phyloP scores from a whole-genome alignment of 306 rosid species.

The Acacia crassicarpa region DNA sequence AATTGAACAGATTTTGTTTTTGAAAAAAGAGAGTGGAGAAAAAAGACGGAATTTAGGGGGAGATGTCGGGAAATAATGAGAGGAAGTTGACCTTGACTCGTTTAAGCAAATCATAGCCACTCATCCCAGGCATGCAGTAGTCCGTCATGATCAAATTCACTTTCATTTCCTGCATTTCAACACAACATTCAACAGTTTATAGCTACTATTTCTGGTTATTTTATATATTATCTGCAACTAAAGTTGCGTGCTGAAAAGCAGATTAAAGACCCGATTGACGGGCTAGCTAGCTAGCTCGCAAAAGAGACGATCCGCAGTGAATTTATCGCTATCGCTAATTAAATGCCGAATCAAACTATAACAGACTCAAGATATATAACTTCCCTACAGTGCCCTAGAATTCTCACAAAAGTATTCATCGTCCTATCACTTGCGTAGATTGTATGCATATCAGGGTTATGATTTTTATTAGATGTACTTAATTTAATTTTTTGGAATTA shows the following conservation, averaged over 20 bases:
- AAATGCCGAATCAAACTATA: neutral
- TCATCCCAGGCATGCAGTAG: slow-evolving; percentile 99
- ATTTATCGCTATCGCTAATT: neutral
- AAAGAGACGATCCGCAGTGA: neutral
- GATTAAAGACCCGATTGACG: neutral
- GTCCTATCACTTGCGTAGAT: neutral
- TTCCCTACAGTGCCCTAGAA: neutral
- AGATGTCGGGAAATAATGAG: slow-evolving; percentile 34
- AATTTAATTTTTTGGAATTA: neutral
- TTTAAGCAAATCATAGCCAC: slow-evolving; percentile 94
- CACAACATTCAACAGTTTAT: neutral
- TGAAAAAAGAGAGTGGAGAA: neutral
- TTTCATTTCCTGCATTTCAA: slow-evolving; percentile 68
- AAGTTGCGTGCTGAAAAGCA: neutral
- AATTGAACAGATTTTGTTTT: neutral
- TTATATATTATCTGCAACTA: neutral
- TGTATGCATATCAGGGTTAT: neutral
- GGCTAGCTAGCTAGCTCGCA: neutral
- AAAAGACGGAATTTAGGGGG: slow-evolving; percentile 44
- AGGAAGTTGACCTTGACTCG: slow-evolving; percentile 71
- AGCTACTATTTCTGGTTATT: slow-evolving; percentile 4
- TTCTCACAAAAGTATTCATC: neutral
- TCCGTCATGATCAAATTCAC: slow-evolving; percentile 99
- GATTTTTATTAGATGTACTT: neutral
- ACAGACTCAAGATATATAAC: neutral